Percentiles rank a stretch among this genome's conserved stretches.
Conservation (phyloP, 2,329 filamentous ascomycete genomes). For the Dryadomyces quercus-mongolicae region DNA sequence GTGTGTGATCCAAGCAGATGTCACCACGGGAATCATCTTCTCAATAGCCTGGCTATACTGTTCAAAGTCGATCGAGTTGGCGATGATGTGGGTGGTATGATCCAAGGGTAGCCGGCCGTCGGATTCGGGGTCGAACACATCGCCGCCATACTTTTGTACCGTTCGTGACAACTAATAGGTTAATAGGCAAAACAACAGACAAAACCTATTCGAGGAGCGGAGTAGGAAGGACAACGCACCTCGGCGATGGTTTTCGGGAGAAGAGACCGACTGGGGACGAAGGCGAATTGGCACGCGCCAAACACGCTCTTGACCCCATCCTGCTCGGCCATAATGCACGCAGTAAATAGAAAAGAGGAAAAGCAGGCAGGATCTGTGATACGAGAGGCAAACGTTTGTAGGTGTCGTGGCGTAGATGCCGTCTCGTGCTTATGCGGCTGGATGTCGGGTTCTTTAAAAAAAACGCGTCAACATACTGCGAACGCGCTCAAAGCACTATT, state of each 20-base stretch:
- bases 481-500: background rate
- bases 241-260: slow-evolving; percentile 28
- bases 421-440: no score
- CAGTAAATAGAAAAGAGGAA: background rate
- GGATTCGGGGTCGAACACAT: slow-evolving; percentile 32
- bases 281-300: slow-evolving; percentile 30
- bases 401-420: no score
- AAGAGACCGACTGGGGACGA: slow-evolving; percentile 30
- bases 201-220: background rate
- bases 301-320: slow-evolving; percentile 25
- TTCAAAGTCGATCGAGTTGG: slow-evolving; percentile 82
- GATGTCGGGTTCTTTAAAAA: no score
- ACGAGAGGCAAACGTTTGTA: no score
- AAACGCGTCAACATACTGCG: background rate
- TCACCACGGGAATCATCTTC: slow-evolving; percentile 73
- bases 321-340: slow-evolving; percentile 11
- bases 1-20: slow-evolving; percentile 63
- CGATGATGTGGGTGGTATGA: slow-evolving; percentile 42
- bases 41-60: slow-evolving; percentile 66
- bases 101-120: slow-evolving; percentile 36
- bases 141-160: slow-evolving; percentile 36
- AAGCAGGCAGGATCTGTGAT: no score
- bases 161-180: slow-evolving; percentile 26
- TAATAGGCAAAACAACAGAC: background rate
- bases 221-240: slow-evolving; percentile 15